phyloP scores from a whole-genome alignment of 805 yeast genomes.

The Hanseniaspora nectarophila region DNA sequence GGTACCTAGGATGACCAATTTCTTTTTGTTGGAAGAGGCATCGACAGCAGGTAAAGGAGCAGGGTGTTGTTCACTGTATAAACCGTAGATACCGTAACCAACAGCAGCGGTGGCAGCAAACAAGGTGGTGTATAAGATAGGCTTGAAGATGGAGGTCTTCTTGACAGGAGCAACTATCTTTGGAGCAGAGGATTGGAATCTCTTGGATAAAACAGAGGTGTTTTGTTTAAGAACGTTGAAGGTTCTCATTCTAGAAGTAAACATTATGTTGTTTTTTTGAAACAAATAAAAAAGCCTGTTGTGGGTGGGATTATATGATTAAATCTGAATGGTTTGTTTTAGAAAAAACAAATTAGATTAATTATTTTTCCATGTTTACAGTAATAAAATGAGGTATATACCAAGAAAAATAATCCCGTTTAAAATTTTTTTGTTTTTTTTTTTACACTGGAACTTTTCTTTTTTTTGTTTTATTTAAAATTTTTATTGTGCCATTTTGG shows the following conservation, averaged over 20 bases:
- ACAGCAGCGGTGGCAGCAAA: constrained; percentile 40
- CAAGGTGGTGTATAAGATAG: constrained; percentile 36
- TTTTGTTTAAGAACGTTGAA: not conserved
- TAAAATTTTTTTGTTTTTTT: too few species aligned
- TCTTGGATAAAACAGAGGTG: constrained; percentile 1
- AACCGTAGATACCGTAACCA: constrained; percentile 50
- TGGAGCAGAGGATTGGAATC: constrained; percentile 11
- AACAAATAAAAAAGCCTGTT: not conserved
- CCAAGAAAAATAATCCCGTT: too few species aligned
- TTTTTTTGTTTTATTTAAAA: too few species aligned
- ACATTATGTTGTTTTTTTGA: constrained; percentile 4
- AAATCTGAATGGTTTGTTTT: not conserved
- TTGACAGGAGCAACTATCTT: constrained; percentile 11
- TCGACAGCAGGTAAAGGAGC: constrained; percentile 42
- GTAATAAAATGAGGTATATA: too few species aligned
- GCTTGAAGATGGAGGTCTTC: constrained; percentile 21
- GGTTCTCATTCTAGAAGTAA: constrained; percentile 5
- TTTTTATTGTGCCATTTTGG: too few species aligned
- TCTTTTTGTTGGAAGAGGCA: constrained; percentile 35
- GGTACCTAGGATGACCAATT: constrained; percentile 61
- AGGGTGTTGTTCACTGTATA: constrained; percentile 54
- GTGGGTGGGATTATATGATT: not conserved
- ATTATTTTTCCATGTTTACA: too few species aligned
- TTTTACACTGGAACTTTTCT: too few species aligned
- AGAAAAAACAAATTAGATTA: too few species aligned